These are phyloP conservation scores for Cryphonectria nitschkei DNA, from an alignment of 2,329 filamentous ascomycete genomes.

Conservation along the genomic window DNA sequence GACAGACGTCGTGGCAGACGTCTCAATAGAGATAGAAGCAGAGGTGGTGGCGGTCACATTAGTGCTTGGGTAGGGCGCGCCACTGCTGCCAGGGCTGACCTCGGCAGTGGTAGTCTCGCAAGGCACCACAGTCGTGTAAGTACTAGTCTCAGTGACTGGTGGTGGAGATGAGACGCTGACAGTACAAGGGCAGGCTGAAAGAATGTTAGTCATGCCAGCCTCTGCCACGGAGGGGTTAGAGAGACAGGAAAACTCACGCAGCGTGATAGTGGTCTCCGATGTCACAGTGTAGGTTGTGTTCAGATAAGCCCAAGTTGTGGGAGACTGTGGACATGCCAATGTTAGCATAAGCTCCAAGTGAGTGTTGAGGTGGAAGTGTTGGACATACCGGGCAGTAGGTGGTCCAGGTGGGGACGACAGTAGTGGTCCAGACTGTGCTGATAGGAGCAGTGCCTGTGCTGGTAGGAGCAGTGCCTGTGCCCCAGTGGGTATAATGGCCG, in stretches of 20 bases:
- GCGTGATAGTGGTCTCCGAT: slow-evolving; percentile 46
- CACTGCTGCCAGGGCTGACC: slow-evolving; percentile 20
- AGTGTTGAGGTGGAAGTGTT: not conserved
- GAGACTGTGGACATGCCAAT: slow-evolving; percentile 34
- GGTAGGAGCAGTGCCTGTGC: slow-evolving; percentile 24
- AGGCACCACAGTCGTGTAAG: slow-evolving; percentile 28
- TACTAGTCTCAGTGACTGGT: slow-evolving; percentile 37
- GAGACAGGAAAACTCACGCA: slow-evolving; percentile 41
- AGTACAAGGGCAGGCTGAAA: slow-evolving; percentile 52
- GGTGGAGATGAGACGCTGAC: slow-evolving; percentile 41
- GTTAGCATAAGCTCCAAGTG: not conserved
- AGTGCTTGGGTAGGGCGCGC: slow-evolving; percentile 22
- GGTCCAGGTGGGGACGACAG: slow-evolving; percentile 43
- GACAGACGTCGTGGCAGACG: slow-evolving; percentile 20
- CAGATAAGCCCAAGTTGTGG: slow-evolving; percentile 45
- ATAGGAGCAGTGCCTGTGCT: slow-evolving; percentile 26
- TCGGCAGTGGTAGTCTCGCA: slow-evolving; percentile 27
- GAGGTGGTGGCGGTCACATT: slow-evolving; percentile 23
- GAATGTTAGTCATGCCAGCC: slow-evolving; percentile 33
- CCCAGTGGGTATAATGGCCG: slow-evolving; percentile 30
- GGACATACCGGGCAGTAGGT: slow-evolving; percentile 49
- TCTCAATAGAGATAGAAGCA: slow-evolving; percentile 11
- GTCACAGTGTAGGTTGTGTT: slow-evolving; percentile 51
- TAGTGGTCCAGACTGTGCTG: slow-evolving; percentile 40
- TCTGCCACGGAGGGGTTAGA: not conserved